Evolutionary conservation across 108 stramenopile species (phyloP), one percentile per base, ranked within the genome.

Genomic region (Skeletonema grethae): DNA sequence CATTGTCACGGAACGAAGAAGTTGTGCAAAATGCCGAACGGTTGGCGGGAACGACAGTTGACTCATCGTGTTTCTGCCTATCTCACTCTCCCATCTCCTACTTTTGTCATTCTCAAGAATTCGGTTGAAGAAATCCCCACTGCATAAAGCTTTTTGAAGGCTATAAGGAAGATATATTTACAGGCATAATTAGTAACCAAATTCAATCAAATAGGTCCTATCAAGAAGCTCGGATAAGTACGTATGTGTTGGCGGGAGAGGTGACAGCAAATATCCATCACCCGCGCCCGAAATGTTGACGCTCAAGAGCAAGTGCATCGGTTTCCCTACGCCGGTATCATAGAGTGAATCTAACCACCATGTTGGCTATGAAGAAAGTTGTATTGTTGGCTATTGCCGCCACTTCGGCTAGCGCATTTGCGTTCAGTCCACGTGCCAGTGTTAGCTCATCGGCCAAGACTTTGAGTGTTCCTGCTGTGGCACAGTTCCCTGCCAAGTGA

Each of bases 371-470:
- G 82, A 91, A 91, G 79, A 88, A 85, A 87, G 60, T 94, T 63
- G 86, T 86, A 30, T 60, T 88, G 25, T 20, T 94, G 65, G 87
- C 90, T 15, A 64, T 94, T 75, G 86, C 88, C 20, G 82, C 82
- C 61, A 74, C 87, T 9, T 83, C 82, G 39, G 79, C 86, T 18
- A 82, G 80, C 48, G 88, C 88, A 61, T 91, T 91, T 73, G 85
- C 82, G 69, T 79, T 85, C 28, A 67, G 74, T 11, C 74, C 82
- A 1, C 69, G 73, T 60, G 68, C 75, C 36, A 66, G 67, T 43
- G 82, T 61, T 12, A 82, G 31, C 43, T 55, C 74, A 32, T 70
- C 72, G 3, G 72, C 55, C 39, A 77, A 76, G 65, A 66, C 73
- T 45, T 56, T 84, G 55, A 65, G 67, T 46, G 61, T 56, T 13